phyloP scores from a whole-genome alignment of 306 rosid genomes.

The Betula pendula region DNA sequence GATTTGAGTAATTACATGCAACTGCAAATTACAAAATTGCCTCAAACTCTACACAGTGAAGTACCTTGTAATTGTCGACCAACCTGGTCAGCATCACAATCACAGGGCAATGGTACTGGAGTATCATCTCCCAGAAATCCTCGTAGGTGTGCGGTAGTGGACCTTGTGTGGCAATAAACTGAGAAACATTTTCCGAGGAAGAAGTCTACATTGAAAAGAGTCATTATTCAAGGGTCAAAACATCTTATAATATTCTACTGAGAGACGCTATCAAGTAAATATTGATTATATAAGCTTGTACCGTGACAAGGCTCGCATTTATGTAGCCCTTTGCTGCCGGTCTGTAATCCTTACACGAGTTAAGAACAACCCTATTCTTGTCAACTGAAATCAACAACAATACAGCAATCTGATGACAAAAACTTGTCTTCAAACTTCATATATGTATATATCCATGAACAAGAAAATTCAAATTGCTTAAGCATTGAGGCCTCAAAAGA shows the following conservation, averaged over 20 bases:
- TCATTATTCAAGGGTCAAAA: constrained; percentile 23
- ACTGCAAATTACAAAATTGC: constrained; percentile 1
- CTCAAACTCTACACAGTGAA: constrained; percentile 18
- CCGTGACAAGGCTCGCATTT: constrained; percentile 84
- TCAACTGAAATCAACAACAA: constrained; percentile 62
- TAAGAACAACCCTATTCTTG: constrained; percentile 63
- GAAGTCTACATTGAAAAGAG: constrained; percentile 49
- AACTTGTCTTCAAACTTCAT: not conserved
- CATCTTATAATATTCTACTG: not conserved
- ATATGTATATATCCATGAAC: not conserved
- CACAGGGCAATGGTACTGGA: constrained; percentile 77
- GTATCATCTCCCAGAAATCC: constrained; percentile 97
- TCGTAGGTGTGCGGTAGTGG: constrained; percentile 86
- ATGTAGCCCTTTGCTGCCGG: constrained; percentile 79
- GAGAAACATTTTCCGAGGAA: constrained; percentile 55
- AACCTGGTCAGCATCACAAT: constrained; percentile 88
- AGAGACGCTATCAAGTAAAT: constrained; percentile 11
- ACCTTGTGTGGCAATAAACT: constrained; percentile 94
- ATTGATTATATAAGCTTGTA: constrained; percentile 21
- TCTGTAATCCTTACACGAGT: constrained; percentile 74
- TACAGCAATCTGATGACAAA: not conserved
- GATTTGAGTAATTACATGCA: not conserved
- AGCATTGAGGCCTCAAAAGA: constrained; percentile 10
- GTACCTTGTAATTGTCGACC: constrained; percentile 75
- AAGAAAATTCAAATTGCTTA: not conserved